Percentiles rank a stretch among this genome's conserved stretches.
phyloP scores from a whole-genome alignment of 2,329 filamentous ascomycete species.

The Metarhizium brunneum region DNA sequence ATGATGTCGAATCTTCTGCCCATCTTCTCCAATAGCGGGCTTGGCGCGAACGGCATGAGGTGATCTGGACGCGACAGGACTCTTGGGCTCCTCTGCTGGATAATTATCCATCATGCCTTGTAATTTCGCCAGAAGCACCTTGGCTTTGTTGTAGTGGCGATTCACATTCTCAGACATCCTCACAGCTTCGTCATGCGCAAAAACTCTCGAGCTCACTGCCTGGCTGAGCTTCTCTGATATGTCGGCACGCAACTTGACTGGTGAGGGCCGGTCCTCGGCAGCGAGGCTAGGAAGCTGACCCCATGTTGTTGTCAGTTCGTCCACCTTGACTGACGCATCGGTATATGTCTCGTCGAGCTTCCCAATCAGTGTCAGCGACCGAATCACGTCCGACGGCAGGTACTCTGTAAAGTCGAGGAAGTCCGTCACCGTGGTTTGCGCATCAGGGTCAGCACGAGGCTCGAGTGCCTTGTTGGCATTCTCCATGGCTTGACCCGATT shows the following conservation, averaged over 20 bases:
- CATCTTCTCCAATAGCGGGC: constrained; percentile 33
- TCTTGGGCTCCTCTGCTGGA: constrained; percentile 43
- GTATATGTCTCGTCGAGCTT: constrained; percentile 52
- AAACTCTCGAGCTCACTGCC: constrained; percentile 46
- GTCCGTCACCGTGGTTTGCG: constrained; percentile 59
- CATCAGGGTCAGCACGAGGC: constrained; percentile 53
- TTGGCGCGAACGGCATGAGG: constrained; percentile 43
- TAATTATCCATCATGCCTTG: constrained; percentile 52
- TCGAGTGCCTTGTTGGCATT: constrained; percentile 33
- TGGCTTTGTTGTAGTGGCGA: constrained; percentile 52
- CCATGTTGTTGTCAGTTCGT: constrained; percentile 49
- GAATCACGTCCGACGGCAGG: constrained; percentile 55
- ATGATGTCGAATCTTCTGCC: constrained; percentile 35
- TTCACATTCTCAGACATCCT: constrained; percentile 56
- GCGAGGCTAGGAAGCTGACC: constrained; percentile 42
- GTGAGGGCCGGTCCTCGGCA: constrained; percentile 35
- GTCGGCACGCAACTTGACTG: constrained; percentile 44
- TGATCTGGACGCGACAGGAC: constrained; percentile 42
- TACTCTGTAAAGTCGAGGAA: constrained; percentile 64
- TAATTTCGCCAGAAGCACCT: constrained; percentile 49
- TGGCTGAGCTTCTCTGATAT: constrained; percentile 50
- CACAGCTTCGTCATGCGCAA: constrained; percentile 51
- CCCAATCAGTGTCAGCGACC: constrained; percentile 56
- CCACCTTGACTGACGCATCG: constrained; percentile 43
- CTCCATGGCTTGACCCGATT: constrained; percentile 13